Evolutionary conservation across 1,139 yeast species (phyloP).

Genomic region (Geotrichum aggregatum): DNA sequence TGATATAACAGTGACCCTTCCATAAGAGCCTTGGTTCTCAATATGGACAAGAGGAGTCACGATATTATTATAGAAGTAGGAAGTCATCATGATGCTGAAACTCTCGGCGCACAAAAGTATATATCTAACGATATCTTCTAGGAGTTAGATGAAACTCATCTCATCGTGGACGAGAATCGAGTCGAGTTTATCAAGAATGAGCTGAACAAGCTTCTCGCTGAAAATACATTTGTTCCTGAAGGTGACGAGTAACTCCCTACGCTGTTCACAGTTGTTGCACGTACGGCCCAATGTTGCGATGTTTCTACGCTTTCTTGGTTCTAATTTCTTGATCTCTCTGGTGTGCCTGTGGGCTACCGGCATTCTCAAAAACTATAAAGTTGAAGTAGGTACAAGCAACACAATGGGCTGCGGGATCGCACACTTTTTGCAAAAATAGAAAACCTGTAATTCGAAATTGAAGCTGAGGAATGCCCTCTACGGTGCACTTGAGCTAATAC

Average conservation of each 20-base stretch:
- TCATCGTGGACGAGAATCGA: conserved; percentile 71
- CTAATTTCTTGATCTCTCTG: too few species aligned
- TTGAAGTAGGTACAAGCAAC: too few species aligned
- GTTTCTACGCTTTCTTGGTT: too few species aligned
- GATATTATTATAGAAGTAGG: conserved; percentile 64
- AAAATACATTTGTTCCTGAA: conserved; percentile 78
- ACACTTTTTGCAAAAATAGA: too few species aligned
- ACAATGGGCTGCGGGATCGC: too few species aligned
- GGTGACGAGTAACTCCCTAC: conserved; percentile 60
- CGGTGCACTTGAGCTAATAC: too few species aligned
- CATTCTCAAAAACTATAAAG: too few species aligned
- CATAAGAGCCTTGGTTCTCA: conserved; percentile 76
- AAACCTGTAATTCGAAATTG: too few species aligned
- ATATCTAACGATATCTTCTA: conserved; percentile 34
- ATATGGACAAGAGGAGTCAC: conserved; percentile 66
- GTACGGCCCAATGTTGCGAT: too few species aligned
- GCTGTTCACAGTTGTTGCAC: too few species aligned
- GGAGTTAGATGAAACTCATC: conserved; percentile 87
- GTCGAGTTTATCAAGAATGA: conserved; percentile 73
- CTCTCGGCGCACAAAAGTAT: neutral
- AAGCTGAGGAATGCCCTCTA: too few species aligned
- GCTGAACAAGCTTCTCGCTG: conserved; percentile 66
- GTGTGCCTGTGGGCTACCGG: too few species aligned
- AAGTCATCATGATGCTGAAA: neutral
- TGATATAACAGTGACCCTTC: conserved; percentile 68